Evolutionary conservation across 805 yeast genomes (phyloP).

Genomic region (Saccharomycopsis capsularis): DNA sequence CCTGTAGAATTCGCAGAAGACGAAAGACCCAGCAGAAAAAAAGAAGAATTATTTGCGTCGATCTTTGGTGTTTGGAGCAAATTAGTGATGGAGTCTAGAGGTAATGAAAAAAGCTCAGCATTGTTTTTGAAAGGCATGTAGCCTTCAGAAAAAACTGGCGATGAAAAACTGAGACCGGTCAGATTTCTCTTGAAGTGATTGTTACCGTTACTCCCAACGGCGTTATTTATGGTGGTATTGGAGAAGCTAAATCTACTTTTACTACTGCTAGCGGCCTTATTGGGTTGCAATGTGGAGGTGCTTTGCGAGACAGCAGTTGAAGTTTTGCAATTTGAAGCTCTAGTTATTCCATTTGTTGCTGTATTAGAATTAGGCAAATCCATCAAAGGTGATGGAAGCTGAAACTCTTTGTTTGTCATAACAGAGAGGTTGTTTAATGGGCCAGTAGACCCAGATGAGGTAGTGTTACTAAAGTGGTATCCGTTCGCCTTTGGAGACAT

Average conservation of each 20-base stretch:
- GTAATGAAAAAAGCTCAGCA: conserved; percentile 14
- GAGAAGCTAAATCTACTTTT: not conserved
- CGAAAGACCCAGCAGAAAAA: no score
- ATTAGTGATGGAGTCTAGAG: conserved; percentile 14
- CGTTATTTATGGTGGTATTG: no score
- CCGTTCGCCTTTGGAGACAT: conserved; percentile 6
- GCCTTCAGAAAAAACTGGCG: not conserved
- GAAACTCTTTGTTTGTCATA: conserved; percentile 20
- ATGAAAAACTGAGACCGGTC: not conserved
- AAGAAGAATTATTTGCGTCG: conserved; percentile 1
- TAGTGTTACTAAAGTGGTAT: not conserved
- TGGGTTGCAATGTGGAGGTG: not conserved
- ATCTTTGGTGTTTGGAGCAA: conserved; percentile 16
- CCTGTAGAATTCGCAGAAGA: not conserved
- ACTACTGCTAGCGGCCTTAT: not conserved
- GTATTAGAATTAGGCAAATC: conserved; percentile 7
- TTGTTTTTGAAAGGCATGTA: conserved; percentile 4
- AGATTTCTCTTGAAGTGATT: no score
- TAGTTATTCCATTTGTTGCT: not conserved
- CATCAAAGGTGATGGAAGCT: conserved; percentile 20
- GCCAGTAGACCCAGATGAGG: no score
- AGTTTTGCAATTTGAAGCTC: not conserved
- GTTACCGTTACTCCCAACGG: not conserved
- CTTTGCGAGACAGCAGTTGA: not conserved
- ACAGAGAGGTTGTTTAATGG: conserved; percentile 22